Percentiles rank a stretch among this genome's conserved stretches.
phyloP scores from a whole-genome alignment of 1,284 basidiomycete species.

The Malassezia dermatis region DNA sequence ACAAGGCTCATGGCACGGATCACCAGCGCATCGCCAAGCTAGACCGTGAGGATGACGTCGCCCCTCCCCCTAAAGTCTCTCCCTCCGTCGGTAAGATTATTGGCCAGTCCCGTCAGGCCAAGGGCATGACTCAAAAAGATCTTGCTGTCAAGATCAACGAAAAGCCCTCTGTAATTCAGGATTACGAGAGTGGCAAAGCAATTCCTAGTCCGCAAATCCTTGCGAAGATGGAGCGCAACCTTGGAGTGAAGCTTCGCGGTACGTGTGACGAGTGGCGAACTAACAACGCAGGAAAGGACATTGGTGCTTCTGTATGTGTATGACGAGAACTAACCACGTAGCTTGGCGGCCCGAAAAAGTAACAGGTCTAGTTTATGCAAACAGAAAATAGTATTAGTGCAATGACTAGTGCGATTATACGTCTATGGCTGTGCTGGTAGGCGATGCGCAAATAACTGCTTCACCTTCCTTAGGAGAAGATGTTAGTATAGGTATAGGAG shows the following conservation, averaged over 20 bases:
- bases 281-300: conserved; percentile 29
- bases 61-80: conserved; percentile 76
- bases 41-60: conserved; percentile 66
- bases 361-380: neutral
- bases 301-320: conserved; percentile 31
- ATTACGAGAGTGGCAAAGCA: conserved; percentile 74
- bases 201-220: conserved; percentile 82
- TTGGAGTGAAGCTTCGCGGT: conserved; percentile 88
- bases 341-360: conserved; percentile 19
- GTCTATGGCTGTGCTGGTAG: neutral
- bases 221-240: conserved; percentile 75
- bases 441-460: neutral
- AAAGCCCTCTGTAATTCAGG: conserved; percentile 73
- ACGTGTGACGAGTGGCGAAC: neutral
- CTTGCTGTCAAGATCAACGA: conserved; percentile 85
- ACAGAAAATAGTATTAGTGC: neutral
- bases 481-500: neutral
- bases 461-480: neutral
- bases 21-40: conserved; percentile 45
- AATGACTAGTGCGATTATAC: neutral
- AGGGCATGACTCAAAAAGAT: conserved; percentile 79
- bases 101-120: conserved; percentile 65
- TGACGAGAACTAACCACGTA: conserved; percentile 6
- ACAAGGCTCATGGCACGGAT: conserved; percentile 43
- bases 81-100: conserved; percentile 77